phyloP scores from a whole-genome alignment of 2,329 filamentous ascomycete genomes.

The Ascochyta lentis region DNA sequence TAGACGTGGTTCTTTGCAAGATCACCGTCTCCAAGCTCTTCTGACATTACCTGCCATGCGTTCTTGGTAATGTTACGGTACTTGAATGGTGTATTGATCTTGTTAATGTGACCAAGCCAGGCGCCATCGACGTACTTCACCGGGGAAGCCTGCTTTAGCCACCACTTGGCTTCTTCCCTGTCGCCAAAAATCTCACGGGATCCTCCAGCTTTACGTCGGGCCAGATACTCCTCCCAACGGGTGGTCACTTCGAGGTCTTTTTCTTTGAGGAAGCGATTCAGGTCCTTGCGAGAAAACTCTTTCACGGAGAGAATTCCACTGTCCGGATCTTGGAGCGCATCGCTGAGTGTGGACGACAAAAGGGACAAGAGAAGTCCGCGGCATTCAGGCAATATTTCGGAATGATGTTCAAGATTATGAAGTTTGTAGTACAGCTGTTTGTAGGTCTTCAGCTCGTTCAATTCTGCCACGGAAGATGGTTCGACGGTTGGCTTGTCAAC shows the following conservation, averaged over 20 bases:
- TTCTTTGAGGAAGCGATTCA: constrained; percentile 39
- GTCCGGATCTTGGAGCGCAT: constrained; percentile 18
- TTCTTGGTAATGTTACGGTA: constrained; percentile 51
- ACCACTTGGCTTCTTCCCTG: constrained; percentile 48
- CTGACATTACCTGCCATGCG: constrained; percentile 58
- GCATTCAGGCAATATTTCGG: constrained; percentile 44
- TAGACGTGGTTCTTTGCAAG: constrained; percentile 55
- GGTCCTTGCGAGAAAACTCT: constrained; percentile 35
- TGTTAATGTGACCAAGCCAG: constrained; percentile 57
- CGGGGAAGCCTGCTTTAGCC: constrained; percentile 52
- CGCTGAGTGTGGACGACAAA: constrained; percentile 43
- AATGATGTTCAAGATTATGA: constrained; percentile 51
- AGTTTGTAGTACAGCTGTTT: constrained; percentile 51
- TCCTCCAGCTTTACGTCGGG: constrained; percentile 43
- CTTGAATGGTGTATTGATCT: constrained; percentile 53
- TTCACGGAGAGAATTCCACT: constrained; percentile 42
- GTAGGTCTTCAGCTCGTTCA: constrained; percentile 19
- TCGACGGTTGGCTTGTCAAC: neutral
- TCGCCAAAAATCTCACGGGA: constrained; percentile 47
- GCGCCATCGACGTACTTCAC: constrained; percentile 59
- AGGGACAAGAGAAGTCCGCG: constrained; percentile 45
- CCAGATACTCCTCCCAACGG: constrained; percentile 47
- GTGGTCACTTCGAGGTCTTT: constrained; percentile 42
- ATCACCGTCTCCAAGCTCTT: constrained; percentile 60
- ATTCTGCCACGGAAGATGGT: neutral